phyloP scores from a whole-genome alignment of 2,329 filamentous ascomycete genomes.

The Xylaria sp. region DNA sequence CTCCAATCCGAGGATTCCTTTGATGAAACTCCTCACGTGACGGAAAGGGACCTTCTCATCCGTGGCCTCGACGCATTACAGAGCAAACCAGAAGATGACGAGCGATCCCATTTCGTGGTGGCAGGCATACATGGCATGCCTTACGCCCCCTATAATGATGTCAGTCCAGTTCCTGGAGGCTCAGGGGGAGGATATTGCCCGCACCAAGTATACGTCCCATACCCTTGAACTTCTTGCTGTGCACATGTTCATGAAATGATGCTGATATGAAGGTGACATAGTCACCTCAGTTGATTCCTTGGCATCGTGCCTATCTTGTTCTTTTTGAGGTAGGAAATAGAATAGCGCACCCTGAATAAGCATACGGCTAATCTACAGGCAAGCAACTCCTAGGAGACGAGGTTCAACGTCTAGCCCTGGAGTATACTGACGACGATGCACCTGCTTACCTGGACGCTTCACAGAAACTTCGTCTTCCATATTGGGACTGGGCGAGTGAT shows the following conservation, averaged over 20 bases:
- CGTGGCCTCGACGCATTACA: slow-evolving; percentile 59
- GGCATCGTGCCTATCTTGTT: slow-evolving; percentile 67
- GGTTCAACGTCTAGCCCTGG: slow-evolving; percentile 58
- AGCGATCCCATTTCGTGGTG: slow-evolving; percentile 63
- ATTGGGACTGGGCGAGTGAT: slow-evolving; percentile 65
- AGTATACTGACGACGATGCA: slow-evolving; percentile 54
- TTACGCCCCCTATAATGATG: slow-evolving; percentile 55
- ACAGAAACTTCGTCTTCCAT: slow-evolving; percentile 60
- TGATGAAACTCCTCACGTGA: slow-evolving; percentile 9
- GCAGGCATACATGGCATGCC: slow-evolving; percentile 54
- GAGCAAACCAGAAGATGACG: slow-evolving; percentile 54
- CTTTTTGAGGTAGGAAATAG: slow-evolving; percentile 63
- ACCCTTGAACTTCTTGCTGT: slow-evolving; percentile 9
- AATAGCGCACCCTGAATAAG: background rate
- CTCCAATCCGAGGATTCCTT: slow-evolving; percentile 8
- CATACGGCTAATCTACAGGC: slow-evolving; percentile 26
- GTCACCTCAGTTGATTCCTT: slow-evolving; percentile 63
- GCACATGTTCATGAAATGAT: slow-evolving; percentile 1
- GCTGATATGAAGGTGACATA: slow-evolving; percentile 27
- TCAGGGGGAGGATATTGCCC: slow-evolving; percentile 44
- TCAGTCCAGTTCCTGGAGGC: slow-evolving; percentile 51
- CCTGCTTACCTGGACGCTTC: slow-evolving; percentile 58
- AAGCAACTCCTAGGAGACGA: slow-evolving; percentile 64
- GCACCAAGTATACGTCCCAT: slow-evolving; percentile 54
- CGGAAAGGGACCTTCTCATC: slow-evolving; percentile 61